Conservation (phyloP, 2,329 filamentous ascomycete species). For the Hypoxylon sp. region DNA sequence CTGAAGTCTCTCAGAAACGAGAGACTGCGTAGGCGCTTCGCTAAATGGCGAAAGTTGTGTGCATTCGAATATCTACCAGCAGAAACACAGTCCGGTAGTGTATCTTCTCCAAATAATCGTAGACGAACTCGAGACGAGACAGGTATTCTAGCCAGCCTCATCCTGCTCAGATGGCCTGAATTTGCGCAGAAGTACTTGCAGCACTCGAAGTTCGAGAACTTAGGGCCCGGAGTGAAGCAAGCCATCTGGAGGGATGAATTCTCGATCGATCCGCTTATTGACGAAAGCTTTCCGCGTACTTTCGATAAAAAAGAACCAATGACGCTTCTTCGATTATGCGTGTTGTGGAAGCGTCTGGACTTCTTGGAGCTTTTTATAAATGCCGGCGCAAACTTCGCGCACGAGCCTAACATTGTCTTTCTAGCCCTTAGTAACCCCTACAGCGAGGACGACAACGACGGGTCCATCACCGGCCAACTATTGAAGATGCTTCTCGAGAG, state of each 20-base stretch:
- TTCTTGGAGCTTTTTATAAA: conserved; percentile 42
- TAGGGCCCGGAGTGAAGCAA: conserved; percentile 21
- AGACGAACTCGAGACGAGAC: conserved; percentile 16
- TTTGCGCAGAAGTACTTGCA: conserved; percentile 35
- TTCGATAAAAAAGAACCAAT: conserved; percentile 17
- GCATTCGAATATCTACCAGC: conserved; percentile 18
- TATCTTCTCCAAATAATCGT: not conserved
- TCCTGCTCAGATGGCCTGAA: conserved; percentile 40
- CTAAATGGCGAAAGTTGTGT: conserved; percentile 30
- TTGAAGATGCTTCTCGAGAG: conserved; percentile 44
- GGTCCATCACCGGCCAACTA: conserved; percentile 33
- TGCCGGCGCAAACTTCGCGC: conserved; percentile 35
- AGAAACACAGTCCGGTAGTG: not conserved
- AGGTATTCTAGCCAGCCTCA: conserved; percentile 29
- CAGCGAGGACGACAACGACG: conserved; percentile 14
- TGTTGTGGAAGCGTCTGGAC: conserved; percentile 28
- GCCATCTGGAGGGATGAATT: conserved; percentile 36
- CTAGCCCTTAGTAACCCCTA: conserved; percentile 34
- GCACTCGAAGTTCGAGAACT: conserved; percentile 1
- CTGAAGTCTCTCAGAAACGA: conserved; percentile 23
- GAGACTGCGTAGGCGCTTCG: conserved; percentile 13
- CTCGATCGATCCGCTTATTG: conserved; percentile 12
- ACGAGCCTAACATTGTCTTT: conserved; percentile 42
- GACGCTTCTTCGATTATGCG: conserved; percentile 38
- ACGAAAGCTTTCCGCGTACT: conserved; percentile 4